Evolutionary conservation across 2,329 filamentous ascomycete species (phyloP), one percentile per base, ranked within the genome.

Genomic region (Cladosporium sp.): DNA sequence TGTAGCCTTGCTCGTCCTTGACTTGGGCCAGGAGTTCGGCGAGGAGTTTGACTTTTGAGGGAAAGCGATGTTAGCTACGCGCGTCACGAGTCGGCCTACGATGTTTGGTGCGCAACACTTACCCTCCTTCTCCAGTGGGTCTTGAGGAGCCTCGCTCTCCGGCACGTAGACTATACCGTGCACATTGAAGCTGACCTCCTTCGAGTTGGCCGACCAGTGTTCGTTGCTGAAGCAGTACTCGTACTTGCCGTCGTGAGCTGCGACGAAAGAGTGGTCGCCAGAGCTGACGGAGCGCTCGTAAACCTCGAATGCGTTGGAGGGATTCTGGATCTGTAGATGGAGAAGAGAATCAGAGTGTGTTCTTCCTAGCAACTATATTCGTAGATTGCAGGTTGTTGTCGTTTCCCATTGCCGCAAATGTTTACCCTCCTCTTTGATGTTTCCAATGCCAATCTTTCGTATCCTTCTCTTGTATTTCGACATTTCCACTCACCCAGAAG

Each of bases 211-310:
- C 66, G 92, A 91, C 93, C 94, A 99, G 79, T 95, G 90, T 84
- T 98, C 94, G 81, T 99, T 99, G 81, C 95, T 96, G 83, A 99
- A 99, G 88, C 95, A 99, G 88, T 99, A 99, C 66, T 87, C 84
- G 83, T 91, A 97, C 81, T 91, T 93, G 70, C 95, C 95, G 79
- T 99, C 93, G 76, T 88, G 82, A 73, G 85, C 83, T 61, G 95
- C 93, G 46, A 88, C 90, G 81, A 99, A 98, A 66, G 91, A 91
- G 83, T 96, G 92, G 80, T 98, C 94, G 77, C 95, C 95, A 73
- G 91, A 93, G 69, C 93, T 93, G 67, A 95, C 86, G 67, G 87
- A 85, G 79, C 90, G 91, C 77, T 96, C 88, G 80, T 92, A 90
- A 75, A 91, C 85, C 78, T 95, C 89, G 82, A 92, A 91, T 76